phyloP scores from a whole-genome alignment of 2,329 filamentous ascomycete genomes.

The Botrytis byssoidea region DNA sequence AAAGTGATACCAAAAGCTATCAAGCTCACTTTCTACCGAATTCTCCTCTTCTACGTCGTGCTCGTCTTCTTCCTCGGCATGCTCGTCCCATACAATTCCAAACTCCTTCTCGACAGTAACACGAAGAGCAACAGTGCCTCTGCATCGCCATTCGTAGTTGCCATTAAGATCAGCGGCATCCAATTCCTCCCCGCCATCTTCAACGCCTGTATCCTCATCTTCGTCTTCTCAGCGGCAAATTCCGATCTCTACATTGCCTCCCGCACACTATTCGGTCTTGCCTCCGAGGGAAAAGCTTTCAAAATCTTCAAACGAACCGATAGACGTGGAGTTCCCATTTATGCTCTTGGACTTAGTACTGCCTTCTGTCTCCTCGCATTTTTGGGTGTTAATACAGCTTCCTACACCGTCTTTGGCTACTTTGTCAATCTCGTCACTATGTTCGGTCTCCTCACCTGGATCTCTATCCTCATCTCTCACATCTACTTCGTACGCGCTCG shows the following conservation, averaged over 20 bases:
- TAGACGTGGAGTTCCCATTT: slow-evolving; percentile 53
- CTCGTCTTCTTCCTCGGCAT: slow-evolving; percentile 59
- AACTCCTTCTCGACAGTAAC: slow-evolving; percentile 52
- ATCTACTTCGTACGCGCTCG: slow-evolving; percentile 66
- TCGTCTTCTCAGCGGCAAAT: slow-evolving; percentile 62
- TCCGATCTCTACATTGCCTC: slow-evolving; percentile 63
- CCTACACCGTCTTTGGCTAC: slow-evolving; percentile 66
- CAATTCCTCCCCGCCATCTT: slow-evolving; percentile 63
- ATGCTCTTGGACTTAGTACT: slow-evolving; percentile 46
- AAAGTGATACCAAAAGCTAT: slow-evolving; percentile 65
- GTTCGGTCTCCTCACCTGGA: slow-evolving; percentile 39
- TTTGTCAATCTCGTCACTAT: slow-evolving; percentile 63
- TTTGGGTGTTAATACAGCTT: slow-evolving; percentile 58
- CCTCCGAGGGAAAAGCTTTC: slow-evolving; percentile 65
- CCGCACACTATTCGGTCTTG: slow-evolving; percentile 67
- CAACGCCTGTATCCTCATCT: slow-evolving; percentile 68
- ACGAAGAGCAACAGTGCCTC: slow-evolving; percentile 41
- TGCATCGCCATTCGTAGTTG: slow-evolving; percentile 52
- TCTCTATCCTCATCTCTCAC: slow-evolving; percentile 58
- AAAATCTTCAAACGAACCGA: slow-evolving; percentile 55
- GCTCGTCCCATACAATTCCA: slow-evolving; percentile 63
- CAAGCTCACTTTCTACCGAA: slow-evolving; percentile 58
- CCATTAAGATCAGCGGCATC: slow-evolving; percentile 66
- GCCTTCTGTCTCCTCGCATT: slow-evolving; percentile 65
- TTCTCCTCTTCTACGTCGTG: slow-evolving; percentile 62